Percentiles rank a stretch among this genome's conserved stretches.
Conservation (phyloP, 352 stramenopile species). For the Phytophthora rubi region DNA sequence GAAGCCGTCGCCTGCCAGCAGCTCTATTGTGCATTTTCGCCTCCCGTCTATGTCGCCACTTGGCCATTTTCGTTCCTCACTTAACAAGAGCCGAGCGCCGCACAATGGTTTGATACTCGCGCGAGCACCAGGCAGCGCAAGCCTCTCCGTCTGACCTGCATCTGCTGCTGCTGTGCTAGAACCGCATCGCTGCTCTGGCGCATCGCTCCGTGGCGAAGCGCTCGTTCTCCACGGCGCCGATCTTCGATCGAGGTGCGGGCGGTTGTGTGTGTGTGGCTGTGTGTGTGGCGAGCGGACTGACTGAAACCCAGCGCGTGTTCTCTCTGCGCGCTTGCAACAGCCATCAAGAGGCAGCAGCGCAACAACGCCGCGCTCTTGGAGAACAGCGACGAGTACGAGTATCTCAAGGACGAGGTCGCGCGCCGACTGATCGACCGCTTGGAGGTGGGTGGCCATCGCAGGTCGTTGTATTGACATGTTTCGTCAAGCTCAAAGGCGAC, state of each 20-base stretch:
- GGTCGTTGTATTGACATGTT: neutral
- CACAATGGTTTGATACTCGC: constrained; percentile 17
- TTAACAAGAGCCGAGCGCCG: constrained; percentile 22
- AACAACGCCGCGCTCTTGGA: constrained; percentile 73
- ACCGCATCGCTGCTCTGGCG: constrained; percentile 28
- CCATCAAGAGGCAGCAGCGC: constrained; percentile 79
- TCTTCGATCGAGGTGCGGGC: constrained; percentile 65
- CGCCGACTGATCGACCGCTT: constrained; percentile 83
- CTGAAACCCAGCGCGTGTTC: neutral
- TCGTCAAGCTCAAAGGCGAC: neutral
- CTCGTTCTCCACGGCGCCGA: constrained; percentile 54
- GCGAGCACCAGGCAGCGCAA: neutral
- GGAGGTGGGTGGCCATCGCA: constrained; percentile 41
- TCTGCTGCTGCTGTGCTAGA: constrained; percentile 24
- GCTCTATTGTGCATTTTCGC: neutral
- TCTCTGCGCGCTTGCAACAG: constrained; percentile 36
- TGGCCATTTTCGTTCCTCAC: constrained; percentile 2
- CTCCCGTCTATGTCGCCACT: constrained; percentile 14
- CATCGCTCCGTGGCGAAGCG: constrained; percentile 32
- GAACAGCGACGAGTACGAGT: constrained; percentile 82
- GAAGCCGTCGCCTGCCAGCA: neutral
- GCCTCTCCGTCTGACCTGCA: constrained; percentile 1
- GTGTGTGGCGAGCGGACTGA: neutral
- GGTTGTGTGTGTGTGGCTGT: neutral
- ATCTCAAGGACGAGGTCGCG: constrained; percentile 87